phyloP scores from a whole-genome alignment of 1,284 basidiomycete genomes.

The Tetrapyrgos nigripes region DNA sequence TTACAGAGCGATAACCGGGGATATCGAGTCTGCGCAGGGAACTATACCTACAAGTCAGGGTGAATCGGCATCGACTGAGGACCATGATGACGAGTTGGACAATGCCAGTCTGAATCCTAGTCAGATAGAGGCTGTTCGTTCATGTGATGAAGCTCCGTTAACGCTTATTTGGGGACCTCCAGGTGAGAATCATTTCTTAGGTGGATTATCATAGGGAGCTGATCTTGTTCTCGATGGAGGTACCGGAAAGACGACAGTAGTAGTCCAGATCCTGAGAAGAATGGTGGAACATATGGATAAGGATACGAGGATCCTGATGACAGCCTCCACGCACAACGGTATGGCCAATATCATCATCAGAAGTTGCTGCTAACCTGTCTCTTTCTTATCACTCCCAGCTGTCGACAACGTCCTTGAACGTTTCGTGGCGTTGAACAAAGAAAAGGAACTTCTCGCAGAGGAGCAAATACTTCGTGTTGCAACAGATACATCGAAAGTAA shows the following conservation, averaged over 20 bases:
- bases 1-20: slow-evolving; percentile 37
- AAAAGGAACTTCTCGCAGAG: slow-evolving; percentile 47
- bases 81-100: slow-evolving; percentile 7
- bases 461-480: slow-evolving; percentile 68
- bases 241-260: slow-evolving; percentile 73
- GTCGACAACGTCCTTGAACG: slow-evolving; percentile 73
- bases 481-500: slow-evolving; percentile 66
- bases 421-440: slow-evolving; percentile 55
- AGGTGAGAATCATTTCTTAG: slow-evolving; percentile 39
- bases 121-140: slow-evolving; percentile 54
- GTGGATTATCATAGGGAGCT: neutral
- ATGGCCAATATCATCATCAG: slow-evolving; percentile 9
- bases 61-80: neutral
- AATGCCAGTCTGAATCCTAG: slow-evolving; percentile 52
- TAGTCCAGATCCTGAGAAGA: slow-evolving; percentile 60
- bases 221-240: slow-evolving; percentile 39
- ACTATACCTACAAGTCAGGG: no score
- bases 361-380: neutral
- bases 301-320: slow-evolving; percentile 62
- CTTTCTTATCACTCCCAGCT: slow-evolving; percentile 40
- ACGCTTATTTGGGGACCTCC: slow-evolving; percentile 73
- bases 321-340: slow-evolving; percentile 74
- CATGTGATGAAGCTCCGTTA: slow-evolving; percentile 43
- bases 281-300: slow-evolving; percentile 42
- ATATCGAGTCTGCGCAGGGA: neutral